A percentile compares a stretch with the other conserved stretches of the same genome.
phyloP scores from a whole-genome alignment of 352 stramenopile species.

The Globisporangium recalcitrans region DNA sequence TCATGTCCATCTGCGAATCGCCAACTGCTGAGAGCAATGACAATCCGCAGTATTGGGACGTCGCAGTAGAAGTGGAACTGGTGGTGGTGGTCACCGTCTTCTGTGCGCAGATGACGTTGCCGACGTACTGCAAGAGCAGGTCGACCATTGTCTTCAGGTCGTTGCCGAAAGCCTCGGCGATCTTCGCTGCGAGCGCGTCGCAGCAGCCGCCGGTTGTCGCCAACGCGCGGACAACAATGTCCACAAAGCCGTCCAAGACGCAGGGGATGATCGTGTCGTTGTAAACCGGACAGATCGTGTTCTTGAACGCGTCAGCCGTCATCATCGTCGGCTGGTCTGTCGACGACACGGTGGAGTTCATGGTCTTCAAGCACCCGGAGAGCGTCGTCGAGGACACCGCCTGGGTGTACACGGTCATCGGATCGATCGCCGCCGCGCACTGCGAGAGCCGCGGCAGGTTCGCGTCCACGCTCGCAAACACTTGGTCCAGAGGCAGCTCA shows the following conservation, averaged over 20 bases:
- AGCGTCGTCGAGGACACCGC: constrained; percentile 16
- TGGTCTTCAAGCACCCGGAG: constrained; percentile 21
- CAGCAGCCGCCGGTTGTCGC: constrained; percentile 27
- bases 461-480: constrained; percentile 24
- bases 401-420: constrained; percentile 18
- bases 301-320: constrained; percentile 10
- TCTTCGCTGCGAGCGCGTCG: constrained; percentile 28
- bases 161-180: constrained; percentile 31
- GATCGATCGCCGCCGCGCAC: constrained; percentile 34
- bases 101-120: constrained; percentile 29
- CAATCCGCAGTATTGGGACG: constrained; percentile 29
- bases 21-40: constrained; percentile 27
- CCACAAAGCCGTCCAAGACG: constrained; percentile 26
- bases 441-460: constrained; percentile 35
- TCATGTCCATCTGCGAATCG: constrained; percentile 8
- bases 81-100: constrained; percentile 17
- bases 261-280: constrained; percentile 32
- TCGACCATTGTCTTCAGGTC: constrained; percentile 26
- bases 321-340: constrained; percentile 4
- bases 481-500: constrained; percentile 11
- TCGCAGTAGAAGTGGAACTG: neutral
- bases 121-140: constrained; percentile 21
- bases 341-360: constrained; percentile 17
- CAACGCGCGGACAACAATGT: constrained; percentile 21
- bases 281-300: constrained; percentile 23